Evolutionary conservation across 1,284 basidiomycete species (phyloP).

Genomic region (Papiliotrema terrestris): DNA sequence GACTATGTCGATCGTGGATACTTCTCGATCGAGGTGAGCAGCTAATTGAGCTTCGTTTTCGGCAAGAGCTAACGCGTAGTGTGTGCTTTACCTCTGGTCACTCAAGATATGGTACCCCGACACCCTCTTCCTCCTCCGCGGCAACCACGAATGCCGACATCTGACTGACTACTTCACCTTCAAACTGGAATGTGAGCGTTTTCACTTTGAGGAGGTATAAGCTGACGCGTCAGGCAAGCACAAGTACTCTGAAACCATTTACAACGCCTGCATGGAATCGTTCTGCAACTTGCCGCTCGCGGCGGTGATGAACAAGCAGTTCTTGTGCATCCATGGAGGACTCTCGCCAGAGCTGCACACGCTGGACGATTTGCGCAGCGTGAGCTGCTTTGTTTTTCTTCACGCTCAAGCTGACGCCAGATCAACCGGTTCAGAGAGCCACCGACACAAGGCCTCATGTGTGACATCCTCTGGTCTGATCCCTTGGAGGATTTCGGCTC

Average conservation of each 20-base stretch:
- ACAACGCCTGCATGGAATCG: conserved; percentile 87
- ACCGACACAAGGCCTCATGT: conserved; percentile 90
- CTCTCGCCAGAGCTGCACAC: conserved; percentile 87
- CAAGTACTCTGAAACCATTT: conserved; percentile 86
- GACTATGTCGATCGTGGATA: conserved; percentile 98
- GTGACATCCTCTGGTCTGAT: conserved; percentile 92
- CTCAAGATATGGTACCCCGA: conserved; percentile 93
- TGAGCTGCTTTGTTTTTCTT: conserved; percentile 45
- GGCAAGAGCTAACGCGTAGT: conserved; percentile 53
- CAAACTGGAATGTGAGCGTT: conserved; percentile 78
- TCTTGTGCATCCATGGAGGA: conserved; percentile 91
- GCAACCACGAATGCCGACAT: conserved; percentile 97
- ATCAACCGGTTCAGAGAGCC: conserved; percentile 94
- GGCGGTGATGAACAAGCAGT: conserved; percentile 96
- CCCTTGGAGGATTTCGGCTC: conserved; percentile 90
- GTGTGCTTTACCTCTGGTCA: conserved; percentile 84
- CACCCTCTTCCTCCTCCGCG: conserved; percentile 83
- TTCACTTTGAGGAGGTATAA: background rate
- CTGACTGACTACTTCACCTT: conserved; percentile 97
- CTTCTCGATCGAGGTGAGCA: conserved; percentile 80
- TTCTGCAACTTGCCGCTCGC: conserved; percentile 90
- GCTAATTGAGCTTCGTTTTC: background rate
- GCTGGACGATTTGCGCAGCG: conserved; percentile 78
- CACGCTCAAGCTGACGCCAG: conserved; percentile 47
- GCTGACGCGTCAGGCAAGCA: conserved; percentile 67